phyloP scores from a whole-genome alignment of 805 yeast genomes.

The Saccharomycodes ludwigii region DNA sequence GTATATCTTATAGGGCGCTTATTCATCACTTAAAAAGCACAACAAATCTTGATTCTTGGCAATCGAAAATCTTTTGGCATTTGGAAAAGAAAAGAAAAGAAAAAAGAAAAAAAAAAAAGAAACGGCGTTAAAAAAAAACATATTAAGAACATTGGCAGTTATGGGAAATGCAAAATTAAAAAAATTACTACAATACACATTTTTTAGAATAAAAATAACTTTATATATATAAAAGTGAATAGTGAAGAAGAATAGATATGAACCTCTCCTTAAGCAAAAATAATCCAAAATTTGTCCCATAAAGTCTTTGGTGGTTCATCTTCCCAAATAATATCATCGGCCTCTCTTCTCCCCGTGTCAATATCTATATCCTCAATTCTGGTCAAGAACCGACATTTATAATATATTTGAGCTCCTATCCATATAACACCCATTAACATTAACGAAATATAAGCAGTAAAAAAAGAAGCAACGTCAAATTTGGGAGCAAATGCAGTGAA shows the following conservation, averaged over 20 bases:
- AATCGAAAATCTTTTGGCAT: too few relatives aligned
- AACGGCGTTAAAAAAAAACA: neutral
- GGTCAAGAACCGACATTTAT: constrained; percentile 33
- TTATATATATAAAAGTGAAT: too few relatives aligned
- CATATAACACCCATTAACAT: constrained; percentile 45
- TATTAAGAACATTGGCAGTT: too few relatives aligned
- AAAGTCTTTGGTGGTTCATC: constrained; percentile 33
- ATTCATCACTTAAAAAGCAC: too few relatives aligned
- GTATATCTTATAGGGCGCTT: too few relatives aligned
- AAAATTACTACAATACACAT: neutral
- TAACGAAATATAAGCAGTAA: constrained; percentile 61
- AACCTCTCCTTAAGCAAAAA: constrained; percentile 26
- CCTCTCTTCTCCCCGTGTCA: constrained; percentile 52
- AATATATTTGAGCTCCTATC: constrained; percentile 41
- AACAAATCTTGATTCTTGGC: too few relatives aligned
- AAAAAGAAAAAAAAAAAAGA: neutral
- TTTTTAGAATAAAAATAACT: constrained; percentile 1
- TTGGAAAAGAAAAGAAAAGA: too few relatives aligned
- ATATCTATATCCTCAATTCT: constrained; percentile 54
- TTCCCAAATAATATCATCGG: constrained; percentile 48
- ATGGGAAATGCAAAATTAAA: too few relatives aligned
- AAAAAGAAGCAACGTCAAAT: constrained; percentile 43
- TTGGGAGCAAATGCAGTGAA: constrained; percentile 44
- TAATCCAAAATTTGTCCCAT: constrained; percentile 45
- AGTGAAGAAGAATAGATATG: too few relatives aligned